These are phyloP conservation scores for Backusella tuberculispora DNA, from an alignment of 192 early-diverging fungal species.

Conservation along the genomic window DNA sequence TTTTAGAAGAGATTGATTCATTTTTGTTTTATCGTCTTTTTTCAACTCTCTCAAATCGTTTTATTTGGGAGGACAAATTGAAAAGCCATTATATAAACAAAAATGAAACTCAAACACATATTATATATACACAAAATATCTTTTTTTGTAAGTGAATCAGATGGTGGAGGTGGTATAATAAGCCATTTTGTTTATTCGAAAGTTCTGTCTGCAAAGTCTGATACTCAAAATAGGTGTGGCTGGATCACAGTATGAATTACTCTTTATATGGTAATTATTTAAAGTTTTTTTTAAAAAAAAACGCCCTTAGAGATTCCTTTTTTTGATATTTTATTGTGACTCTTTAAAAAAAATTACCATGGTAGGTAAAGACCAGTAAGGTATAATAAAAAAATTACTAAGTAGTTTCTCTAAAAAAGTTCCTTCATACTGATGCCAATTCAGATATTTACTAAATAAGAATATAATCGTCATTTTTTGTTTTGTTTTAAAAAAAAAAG, in stretches of 20 bases:
- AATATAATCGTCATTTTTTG: background rate
- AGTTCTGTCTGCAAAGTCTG: too few relatives aligned
- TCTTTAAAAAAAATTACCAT: background rate
- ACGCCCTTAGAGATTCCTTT: background rate
- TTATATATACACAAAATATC: background rate
- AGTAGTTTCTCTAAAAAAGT: background rate
- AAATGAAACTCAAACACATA: background rate
- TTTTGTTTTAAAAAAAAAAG: background rate
- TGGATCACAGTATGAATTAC: background rate
- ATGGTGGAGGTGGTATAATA: background rate
- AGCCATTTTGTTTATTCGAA: background rate
- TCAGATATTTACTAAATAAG: background rate
- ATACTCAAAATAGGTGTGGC: slow-evolving; percentile 4
- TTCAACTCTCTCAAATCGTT: background rate
- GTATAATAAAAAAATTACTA: background rate
- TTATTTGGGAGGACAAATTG: background rate
- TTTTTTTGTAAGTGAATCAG: slow-evolving; percentile 9
- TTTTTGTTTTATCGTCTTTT: background rate
- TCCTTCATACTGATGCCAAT: background rate
- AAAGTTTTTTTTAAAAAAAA: slow-evolving; percentile 8
- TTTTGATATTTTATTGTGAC: background rate
- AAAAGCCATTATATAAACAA: slow-evolving; percentile 4
- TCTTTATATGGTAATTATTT: background rate
- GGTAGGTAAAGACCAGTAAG: background rate
- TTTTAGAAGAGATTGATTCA: too few relatives aligned